These are phyloP conservation scores for Pulicaria dysenterica DNA, from an alignment of 129 eudicot species.

Conservation along the genomic window DNA sequence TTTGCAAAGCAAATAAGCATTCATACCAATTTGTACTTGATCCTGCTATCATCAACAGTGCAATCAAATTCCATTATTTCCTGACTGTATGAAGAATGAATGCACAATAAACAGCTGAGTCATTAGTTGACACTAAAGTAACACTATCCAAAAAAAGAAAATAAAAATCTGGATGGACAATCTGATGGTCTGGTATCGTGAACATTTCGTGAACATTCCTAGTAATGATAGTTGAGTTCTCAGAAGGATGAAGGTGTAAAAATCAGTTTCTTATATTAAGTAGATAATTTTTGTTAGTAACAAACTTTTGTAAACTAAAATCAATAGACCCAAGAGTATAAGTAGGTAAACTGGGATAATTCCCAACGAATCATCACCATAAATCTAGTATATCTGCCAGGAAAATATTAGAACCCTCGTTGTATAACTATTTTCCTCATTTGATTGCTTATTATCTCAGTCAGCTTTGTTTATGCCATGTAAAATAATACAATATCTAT, in stretches of 20 bases:
- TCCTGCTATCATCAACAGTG: no score
- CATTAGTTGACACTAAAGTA: not conserved
- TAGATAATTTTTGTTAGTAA: not conserved
- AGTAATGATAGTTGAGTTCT: not conserved
- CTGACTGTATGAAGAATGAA: no score
- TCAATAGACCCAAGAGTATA: constrained; percentile 1
- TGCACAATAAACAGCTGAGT: no score
- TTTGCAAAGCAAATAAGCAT: no score
- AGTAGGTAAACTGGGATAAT: not conserved
- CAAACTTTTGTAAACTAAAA: not conserved
- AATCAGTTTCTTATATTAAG: not conserved
- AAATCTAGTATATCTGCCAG: not conserved
- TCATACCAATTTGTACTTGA: no score
- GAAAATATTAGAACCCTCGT: constrained; percentile 2
- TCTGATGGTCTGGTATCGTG: not conserved
- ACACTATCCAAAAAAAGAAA: not conserved
- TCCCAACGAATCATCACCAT: constrained; percentile 9
- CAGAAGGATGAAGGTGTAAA: constrained; percentile 7
- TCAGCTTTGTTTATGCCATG: constrained; percentile 7
- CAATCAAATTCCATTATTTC: no score
- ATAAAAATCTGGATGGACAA: not conserved
- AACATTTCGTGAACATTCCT: no score
- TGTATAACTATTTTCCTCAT: constrained; percentile 3
- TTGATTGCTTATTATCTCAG: not conserved
- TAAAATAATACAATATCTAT: constrained; percentile 2